These are phyloP conservation scores for Lactifluus hygrophoroides DNA, from an alignment of 768 basidiomycete species.

Conservation along the genomic window DNA sequence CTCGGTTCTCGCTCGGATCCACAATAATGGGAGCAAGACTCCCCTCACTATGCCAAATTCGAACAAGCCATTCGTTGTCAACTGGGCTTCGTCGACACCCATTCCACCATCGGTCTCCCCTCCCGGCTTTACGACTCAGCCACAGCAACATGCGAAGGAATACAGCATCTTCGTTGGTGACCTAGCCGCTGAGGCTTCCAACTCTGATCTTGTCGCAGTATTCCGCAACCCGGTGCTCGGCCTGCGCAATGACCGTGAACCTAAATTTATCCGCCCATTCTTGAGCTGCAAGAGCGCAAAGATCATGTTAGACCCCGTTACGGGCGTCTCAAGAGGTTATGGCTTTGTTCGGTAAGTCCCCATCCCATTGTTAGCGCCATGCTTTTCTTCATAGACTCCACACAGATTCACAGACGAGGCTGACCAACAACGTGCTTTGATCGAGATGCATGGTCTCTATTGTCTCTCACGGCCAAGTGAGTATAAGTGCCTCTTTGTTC, in stretches of 20 bases:
- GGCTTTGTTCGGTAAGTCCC: constrained; percentile 78
- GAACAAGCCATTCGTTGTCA: constrained; percentile 68
- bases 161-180: constrained; percentile 95
- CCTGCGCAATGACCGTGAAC: constrained; percentile 76
- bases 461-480: constrained; percentile 82
- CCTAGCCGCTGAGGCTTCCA: constrained; percentile 85
- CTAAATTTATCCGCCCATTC: constrained; percentile 84
- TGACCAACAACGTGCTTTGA: constrained; percentile 83
- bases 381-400: constrained; percentile 16
- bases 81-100: constrained; percentile 52
- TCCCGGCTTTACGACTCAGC: constrained; percentile 33
- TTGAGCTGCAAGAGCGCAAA: constrained; percentile 91
- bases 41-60: constrained; percentile 80
- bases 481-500: constrained; percentile 25
- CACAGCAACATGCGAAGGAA: constrained; percentile 65
- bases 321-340: constrained; percentile 83
- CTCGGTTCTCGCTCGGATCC: constrained; percentile 62
- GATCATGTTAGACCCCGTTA: constrained; percentile 88
- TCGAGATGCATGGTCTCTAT: constrained; percentile 88
- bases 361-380: constrained; percentile 1
- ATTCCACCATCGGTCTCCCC: constrained; percentile 27
- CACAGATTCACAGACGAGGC: constrained; percentile 79
- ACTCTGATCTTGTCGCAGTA: constrained; percentile 91
- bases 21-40: constrained; percentile 33
- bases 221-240: constrained; percentile 86